These are phyloP conservation scores for Clonostachys rhizophaga DNA, from an alignment of 2,329 filamentous ascomycete species.

Conservation along the genomic window DNA sequence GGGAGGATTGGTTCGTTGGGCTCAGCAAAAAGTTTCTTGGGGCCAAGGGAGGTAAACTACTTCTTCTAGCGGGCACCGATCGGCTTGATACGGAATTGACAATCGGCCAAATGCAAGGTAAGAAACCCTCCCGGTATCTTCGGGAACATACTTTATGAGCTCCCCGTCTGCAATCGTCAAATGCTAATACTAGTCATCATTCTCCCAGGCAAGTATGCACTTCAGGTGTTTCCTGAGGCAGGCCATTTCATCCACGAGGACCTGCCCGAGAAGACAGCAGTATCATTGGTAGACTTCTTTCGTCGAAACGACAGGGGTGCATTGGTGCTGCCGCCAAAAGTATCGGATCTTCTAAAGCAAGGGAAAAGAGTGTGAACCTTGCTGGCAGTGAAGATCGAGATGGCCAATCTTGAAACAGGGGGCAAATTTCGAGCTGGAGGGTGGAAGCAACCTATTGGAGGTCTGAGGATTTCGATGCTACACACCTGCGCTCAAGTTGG, in stretches of 20 bases:
- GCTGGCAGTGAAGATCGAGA: neutral
- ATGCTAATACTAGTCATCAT: too few species aligned
- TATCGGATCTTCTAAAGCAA: slow-evolving; percentile 65
- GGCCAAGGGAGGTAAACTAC: slow-evolving; percentile 76
- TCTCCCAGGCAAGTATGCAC: slow-evolving; percentile 75
- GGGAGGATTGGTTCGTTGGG: slow-evolving; percentile 90
- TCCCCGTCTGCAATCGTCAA: neutral
- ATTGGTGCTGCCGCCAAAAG: slow-evolving; percentile 86
- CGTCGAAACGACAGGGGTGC: slow-evolving; percentile 82
- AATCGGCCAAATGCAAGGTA: slow-evolving; percentile 96
- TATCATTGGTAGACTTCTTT: slow-evolving; percentile 85
- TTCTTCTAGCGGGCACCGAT: slow-evolving; percentile 86
- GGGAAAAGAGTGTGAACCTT: slow-evolving; percentile 49
- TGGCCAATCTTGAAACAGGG: too few species aligned
- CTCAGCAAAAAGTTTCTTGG: slow-evolving; percentile 83
- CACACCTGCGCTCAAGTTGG: too few species aligned
- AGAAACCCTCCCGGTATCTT: slow-evolving; percentile 5
- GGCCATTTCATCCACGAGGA: slow-evolving; percentile 98
- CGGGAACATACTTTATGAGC: neutral
- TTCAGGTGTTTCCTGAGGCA: slow-evolving; percentile 91
- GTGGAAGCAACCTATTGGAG: too few species aligned
- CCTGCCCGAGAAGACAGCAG: slow-evolving; percentile 82
- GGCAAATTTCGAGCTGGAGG: too few species aligned
- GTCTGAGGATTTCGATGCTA: too few species aligned
- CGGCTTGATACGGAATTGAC: slow-evolving; percentile 86